A percentile compares a stretch with the other conserved stretches of the same genome.
Evolutionary conservation across 345 rosid genomes (phyloP).

Genomic region (Physaria fendleri): DNA sequence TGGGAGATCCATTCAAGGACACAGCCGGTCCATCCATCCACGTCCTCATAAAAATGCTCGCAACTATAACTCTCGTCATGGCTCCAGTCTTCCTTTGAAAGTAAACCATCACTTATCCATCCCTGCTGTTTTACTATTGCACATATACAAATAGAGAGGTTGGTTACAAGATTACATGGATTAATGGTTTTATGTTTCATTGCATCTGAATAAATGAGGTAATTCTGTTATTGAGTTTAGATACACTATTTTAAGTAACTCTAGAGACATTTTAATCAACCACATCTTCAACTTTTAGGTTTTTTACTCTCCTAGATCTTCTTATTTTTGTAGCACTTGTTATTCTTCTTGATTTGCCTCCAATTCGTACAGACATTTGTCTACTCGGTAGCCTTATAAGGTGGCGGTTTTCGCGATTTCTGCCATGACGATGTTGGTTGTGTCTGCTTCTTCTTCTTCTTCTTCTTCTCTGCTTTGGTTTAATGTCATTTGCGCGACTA

Average conservation of each 20-base stretch:
- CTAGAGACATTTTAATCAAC: conserved; percentile 13
- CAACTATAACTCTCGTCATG: conserved; percentile 95
- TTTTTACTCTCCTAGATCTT: conserved; percentile 11
- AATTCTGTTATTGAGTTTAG: conserved; percentile 24
- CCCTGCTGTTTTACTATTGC: conserved; percentile 15
- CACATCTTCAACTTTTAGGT: conserved; percentile 17
- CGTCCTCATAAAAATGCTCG: conserved; percentile 73
- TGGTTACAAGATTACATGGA: conserved; percentile 11
- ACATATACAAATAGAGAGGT: conserved; percentile 23
- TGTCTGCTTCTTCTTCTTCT: conserved; percentile 11
- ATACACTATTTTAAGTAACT: background rate
- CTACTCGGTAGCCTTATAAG: conserved; percentile 32
- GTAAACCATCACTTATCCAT: background rate
- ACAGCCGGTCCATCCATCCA: conserved; percentile 96
- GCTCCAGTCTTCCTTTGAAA: conserved; percentile 75
- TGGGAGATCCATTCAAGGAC: conserved; percentile 98
- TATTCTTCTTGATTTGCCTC: conserved; percentile 38
- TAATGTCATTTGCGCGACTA: background rate
- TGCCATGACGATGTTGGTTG: background rate
- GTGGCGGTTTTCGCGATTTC: conserved; percentile 15
- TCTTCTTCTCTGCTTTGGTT: conserved; percentile 30
- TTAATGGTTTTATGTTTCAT: conserved; percentile 23
- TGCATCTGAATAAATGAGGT: conserved; percentile 22
- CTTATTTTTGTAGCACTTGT: conserved; percentile 33
- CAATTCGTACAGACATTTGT: conserved; percentile 31